Base-by-base conservation (phyloP, 1,284 basidiomycete species). In the Naganishia sp. region DNA sequence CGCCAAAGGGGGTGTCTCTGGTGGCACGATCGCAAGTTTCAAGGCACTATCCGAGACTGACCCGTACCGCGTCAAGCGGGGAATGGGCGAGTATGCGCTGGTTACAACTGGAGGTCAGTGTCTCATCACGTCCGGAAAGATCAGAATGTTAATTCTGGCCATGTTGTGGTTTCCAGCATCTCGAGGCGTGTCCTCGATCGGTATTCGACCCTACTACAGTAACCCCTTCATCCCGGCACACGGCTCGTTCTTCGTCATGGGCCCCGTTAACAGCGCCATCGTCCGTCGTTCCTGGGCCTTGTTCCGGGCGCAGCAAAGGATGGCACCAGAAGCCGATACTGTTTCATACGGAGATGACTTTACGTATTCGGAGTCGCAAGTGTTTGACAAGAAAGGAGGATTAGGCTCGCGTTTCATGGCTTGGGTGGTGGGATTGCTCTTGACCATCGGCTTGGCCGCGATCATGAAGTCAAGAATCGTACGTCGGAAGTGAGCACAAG, bases 251-350 rank as follows among this genome's bases (percentile, higher is more conserved):
- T 90, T 84, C 76, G 72, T 87, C 50, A 90, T 94, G 86, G 78
- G 81, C 15, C 68, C 80, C 1, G 73, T 83, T 53, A 91, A 95
- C 74, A 81, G 83, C 41, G 80, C 85, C 21, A 78, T 92, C 39
- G 89, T 93, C 43, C 87, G 90, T 70, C 86, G 92, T 63, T 87
- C 90, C 25, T 90, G 87, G 82, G 90, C 87, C 13, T 81, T 94
- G 35, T 83, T 87, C 56, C 84, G 47, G 18, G 23, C 50, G 11
- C 45, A 55, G 11, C 67, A 66, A 58, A 70, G 71, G 32, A 70
- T 81, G 42, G 54, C 54, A 13, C 35, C 31, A n/a, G 43, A 46
- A 25, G n/a, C 39, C 17, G 31, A 41, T 6, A 54, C 53, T 1
- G 57, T 63, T 21, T 71, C 81, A 21, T 90, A 92, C 71, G 89